A percentile compares a stretch with the other conserved stretches of the same genome.
These are phyloP conservation scores for Nitzschia sp. DNA, from an alignment of 108 stramenopile species.

Conservation along the genomic window DNA sequence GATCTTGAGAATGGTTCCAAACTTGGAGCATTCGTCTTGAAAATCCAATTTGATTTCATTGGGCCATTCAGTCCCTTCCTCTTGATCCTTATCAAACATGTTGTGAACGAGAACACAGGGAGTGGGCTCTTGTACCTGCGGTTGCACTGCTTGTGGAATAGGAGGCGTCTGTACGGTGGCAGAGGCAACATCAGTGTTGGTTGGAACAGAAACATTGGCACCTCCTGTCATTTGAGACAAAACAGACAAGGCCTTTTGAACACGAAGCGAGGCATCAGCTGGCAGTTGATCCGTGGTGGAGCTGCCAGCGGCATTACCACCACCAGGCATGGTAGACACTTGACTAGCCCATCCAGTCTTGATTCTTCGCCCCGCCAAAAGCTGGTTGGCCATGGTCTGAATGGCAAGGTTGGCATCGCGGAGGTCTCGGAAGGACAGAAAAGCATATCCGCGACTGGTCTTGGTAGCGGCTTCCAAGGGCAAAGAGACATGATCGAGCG, in stretches of 20 bases:
- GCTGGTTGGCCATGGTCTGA: constrained; percentile 79
- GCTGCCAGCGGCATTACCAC: constrained; percentile 37
- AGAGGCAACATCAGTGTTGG: constrained; percentile 38
- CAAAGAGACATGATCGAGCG: constrained; percentile 63
- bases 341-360: constrained; percentile 92
- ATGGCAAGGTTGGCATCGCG: constrained; percentile 85
- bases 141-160: constrained; percentile 3
- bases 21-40: constrained; percentile 84
- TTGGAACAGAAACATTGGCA: constrained; percentile 19
- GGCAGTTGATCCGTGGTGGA: constrained; percentile 63
- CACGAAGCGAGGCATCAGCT: constrained; percentile 61
- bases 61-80: constrained; percentile 88
- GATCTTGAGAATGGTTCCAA: constrained; percentile 72
- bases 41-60: constrained; percentile 88
- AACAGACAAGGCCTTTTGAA: constrained; percentile 55
- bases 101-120: constrained; percentile 80
- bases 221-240: constrained; percentile 37
- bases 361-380: constrained; percentile 53
- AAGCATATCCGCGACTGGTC: constrained; percentile 73
- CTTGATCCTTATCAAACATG: constrained; percentile 93
- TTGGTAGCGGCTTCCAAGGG: constrained; percentile 68
- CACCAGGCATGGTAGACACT: constrained; percentile 41
- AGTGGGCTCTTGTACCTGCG: constrained; percentile 22
- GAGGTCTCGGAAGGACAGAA: constrained; percentile 71
- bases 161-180: constrained; percentile 14